Conservation (phyloP, 305 asterid genomes). For the Plantago coronopus region DNA sequence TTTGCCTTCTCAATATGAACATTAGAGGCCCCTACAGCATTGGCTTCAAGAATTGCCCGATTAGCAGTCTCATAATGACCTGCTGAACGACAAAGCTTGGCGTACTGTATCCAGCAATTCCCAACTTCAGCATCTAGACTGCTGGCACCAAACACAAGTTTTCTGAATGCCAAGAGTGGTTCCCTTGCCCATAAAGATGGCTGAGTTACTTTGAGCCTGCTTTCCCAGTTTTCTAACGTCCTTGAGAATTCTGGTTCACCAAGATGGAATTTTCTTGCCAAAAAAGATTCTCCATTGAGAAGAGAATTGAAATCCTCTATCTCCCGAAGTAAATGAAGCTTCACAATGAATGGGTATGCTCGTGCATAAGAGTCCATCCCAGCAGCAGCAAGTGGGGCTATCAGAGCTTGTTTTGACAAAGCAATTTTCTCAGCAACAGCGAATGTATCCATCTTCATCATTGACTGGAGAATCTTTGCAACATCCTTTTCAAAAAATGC, state of each 20-base stretch:
- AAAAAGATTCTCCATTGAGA: conserved; percentile 79
- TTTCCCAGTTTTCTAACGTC: conserved; percentile 79
- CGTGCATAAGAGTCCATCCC: conserved; percentile 99
- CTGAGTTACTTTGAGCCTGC: conserved; percentile 84
- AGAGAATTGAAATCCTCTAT: conserved; percentile 84
- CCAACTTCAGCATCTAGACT: conserved; percentile 73
- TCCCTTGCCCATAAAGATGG: conserved; percentile 99
- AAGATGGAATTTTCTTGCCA: conserved; percentile 48
- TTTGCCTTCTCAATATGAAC: conserved; percentile 97
- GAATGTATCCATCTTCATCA: conserved; percentile 77
- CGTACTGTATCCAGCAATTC: conserved; percentile 92
- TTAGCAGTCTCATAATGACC: conserved; percentile 98
- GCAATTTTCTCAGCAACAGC: conserved; percentile 77
- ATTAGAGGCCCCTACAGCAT: conserved; percentile 75
- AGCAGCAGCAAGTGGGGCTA: conserved; percentile 99
- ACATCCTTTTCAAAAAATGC: conserved; percentile 94
- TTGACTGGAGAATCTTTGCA: conserved; percentile 88
- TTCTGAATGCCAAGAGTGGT: conserved; percentile 88
- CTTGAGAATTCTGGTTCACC: conserved; percentile 59
- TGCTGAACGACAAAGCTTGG: conserved; percentile 94
- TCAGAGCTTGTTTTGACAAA: conserved; percentile 80
- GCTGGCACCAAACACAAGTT: conserved; percentile 87
- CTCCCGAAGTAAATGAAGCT: conserved; percentile 96
- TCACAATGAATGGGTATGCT: conserved; percentile 91
- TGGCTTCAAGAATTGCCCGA: conserved; percentile 92